Conservation (phyloP, 1,139 yeast species). For the Hanseniaspora uvarum region DNA sequence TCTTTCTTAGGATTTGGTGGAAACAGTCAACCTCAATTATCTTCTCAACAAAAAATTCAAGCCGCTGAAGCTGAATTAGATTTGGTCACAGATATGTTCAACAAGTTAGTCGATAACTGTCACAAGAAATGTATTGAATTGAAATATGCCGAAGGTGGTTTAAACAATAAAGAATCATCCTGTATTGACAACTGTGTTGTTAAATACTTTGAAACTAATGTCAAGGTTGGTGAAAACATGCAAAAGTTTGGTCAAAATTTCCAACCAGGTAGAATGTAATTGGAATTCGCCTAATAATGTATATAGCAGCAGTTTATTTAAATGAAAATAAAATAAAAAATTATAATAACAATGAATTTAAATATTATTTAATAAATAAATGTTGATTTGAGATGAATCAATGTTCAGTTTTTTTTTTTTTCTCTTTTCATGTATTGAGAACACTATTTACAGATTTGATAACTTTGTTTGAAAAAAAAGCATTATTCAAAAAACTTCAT, state of each 20-base stretch:
- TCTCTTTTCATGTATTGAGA: background rate
- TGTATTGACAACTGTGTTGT: slow-evolving; percentile 97
- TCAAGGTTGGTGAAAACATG: slow-evolving; percentile 89
- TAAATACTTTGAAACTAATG: slow-evolving; percentile 91
- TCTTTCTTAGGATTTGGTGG: slow-evolving; percentile 81
- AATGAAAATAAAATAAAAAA: background rate
- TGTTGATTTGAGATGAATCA: background rate
- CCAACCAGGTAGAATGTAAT: slow-evolving; percentile 32
- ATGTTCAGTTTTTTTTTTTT: background rate
- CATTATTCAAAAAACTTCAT: slow-evolving; percentile 46
- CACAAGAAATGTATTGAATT: slow-evolving; percentile 72
- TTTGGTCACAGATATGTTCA: slow-evolving; percentile 96
- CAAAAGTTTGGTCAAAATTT: slow-evolving; percentile 55
- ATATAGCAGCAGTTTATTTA: slow-evolving; percentile 5
- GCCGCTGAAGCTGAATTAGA: slow-evolving; percentile 90
- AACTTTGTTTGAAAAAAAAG: background rate
- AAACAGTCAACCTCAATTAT: slow-evolving; percentile 59
- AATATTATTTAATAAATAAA: background rate
- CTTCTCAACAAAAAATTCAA: slow-evolving; percentile 62
- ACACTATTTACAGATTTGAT: background rate
- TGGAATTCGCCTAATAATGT: background rate
- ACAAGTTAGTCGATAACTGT: slow-evolving; percentile 72
- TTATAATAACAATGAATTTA: background rate
- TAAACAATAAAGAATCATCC: slow-evolving; percentile 73
- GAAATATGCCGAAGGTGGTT: slow-evolving; percentile 61